Evolutionary conservation across 192 early-diverging fungal genomes (phyloP).

Genomic region (Coemansia sp.): DNA sequence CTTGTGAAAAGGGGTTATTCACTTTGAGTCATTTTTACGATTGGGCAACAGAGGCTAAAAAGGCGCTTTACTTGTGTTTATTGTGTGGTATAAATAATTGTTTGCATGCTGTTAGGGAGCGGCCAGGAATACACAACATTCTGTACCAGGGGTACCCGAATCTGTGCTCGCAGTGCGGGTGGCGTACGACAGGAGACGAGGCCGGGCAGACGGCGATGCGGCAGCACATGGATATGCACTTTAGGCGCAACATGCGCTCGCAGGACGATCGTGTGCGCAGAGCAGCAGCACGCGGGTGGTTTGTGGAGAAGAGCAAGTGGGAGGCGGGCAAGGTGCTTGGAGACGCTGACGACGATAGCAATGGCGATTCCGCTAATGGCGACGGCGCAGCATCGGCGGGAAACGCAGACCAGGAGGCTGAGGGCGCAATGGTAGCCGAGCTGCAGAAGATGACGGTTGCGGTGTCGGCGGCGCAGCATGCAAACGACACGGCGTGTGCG

Average conservation of each 20-base stretch:
- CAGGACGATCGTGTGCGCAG: slow-evolving; percentile 81
- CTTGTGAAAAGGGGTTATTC: neutral
- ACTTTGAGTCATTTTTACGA: neutral
- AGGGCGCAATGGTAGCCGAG: slow-evolving; percentile 26
- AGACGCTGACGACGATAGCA: slow-evolving; percentile 16
- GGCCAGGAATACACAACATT: slow-evolving; percentile 60
- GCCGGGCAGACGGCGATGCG: slow-evolving; percentile 74
- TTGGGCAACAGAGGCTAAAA: neutral
- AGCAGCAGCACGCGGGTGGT: slow-evolving; percentile 87
- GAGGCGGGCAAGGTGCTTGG: slow-evolving; percentile 28
- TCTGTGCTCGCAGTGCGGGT: slow-evolving; percentile 93
- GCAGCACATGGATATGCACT: slow-evolving; percentile 94
- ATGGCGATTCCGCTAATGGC: slow-evolving; percentile 21
- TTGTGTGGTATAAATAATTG: neutral
- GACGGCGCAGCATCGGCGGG: slow-evolving; percentile 6
- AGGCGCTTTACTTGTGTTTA: neutral
- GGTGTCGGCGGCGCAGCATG: slow-evolving; percentile 38
- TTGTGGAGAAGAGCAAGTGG: slow-evolving; percentile 60
- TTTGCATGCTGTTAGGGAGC: slow-evolving; percentile 37
- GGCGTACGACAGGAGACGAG: slow-evolving; percentile 68
- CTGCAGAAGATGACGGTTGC: slow-evolving; percentile 45
- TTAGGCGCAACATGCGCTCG: slow-evolving; percentile 83
- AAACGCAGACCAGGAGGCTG: slow-evolving; percentile 20
- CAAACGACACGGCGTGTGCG: slow-evolving; percentile 63
- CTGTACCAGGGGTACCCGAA: slow-evolving; percentile 72